A percentile compares a stretch with the other conserved stretches of the same genome.
Evolutionary conservation across 148 eudicot species (phyloP).

Genomic region (Euryodendron excelsum): DNA sequence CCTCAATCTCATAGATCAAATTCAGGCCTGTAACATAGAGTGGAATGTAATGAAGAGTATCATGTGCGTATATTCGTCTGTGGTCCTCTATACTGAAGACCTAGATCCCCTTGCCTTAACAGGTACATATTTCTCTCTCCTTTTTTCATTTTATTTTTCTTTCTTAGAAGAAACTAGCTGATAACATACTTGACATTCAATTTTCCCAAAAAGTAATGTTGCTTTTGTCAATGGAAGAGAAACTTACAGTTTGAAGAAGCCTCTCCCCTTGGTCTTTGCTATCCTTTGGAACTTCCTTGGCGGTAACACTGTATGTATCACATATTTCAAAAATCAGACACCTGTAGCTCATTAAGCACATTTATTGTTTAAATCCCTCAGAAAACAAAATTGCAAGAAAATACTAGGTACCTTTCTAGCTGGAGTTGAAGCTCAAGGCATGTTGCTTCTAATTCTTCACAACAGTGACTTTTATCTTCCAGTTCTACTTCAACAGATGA

Average conservation of each 20-base stretch:
- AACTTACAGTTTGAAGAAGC: conserved; percentile 49
- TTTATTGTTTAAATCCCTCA: background rate
- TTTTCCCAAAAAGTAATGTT: too few relatives aligned
- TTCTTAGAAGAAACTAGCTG: background rate
- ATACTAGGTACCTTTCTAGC: conserved; percentile 64
- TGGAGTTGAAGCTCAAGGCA: conserved; percentile 93
- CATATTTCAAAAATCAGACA: conserved; percentile 24
- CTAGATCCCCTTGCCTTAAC: background rate
- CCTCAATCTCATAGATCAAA: background rate
- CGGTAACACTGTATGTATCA: conserved; percentile 38
- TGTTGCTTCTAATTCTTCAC: conserved; percentile 72
- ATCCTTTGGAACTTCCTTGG: conserved; percentile 36
- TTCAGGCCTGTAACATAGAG: background rate
- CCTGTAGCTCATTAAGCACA: background rate
- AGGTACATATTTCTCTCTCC: too few relatives aligned
- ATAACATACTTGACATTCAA: background rate
- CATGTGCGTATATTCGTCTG: background rate
- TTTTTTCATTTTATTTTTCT: too few relatives aligned
- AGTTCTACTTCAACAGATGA: conserved; percentile 71
- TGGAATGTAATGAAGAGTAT: background rate
- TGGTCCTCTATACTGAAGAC: background rate
- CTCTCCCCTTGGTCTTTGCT: conserved; percentile 37
- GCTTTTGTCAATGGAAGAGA: background rate
- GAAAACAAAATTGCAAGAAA: background rate
- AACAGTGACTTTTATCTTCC: conserved; percentile 62